Evolutionary conservation across 768 basidiomycete species (phyloP).

Genomic region (Dioszegia hungarica): DNA sequence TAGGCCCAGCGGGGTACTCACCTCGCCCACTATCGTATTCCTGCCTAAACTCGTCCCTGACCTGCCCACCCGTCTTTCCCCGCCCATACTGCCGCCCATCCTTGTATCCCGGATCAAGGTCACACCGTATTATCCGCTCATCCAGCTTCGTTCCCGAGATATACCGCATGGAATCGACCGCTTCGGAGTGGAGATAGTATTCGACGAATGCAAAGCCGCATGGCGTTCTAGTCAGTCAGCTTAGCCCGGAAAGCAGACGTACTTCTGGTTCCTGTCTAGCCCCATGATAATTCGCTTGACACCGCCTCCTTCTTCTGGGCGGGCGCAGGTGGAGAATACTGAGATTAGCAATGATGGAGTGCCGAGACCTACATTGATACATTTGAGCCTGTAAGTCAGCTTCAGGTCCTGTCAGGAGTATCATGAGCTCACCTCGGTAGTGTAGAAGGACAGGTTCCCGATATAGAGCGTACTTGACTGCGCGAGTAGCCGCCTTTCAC

Average conservation of each 20-base stretch:
- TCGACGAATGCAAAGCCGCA: constrained; percentile 51
- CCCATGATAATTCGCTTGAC: constrained; percentile 49
- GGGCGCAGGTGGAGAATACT: constrained; percentile 47
- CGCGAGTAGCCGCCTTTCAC: constrained; percentile 70
- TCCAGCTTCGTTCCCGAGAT: constrained; percentile 98
- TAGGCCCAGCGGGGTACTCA: constrained; percentile 52
- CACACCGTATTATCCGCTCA: constrained; percentile 95
- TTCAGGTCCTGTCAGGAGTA: too few relatives aligned
- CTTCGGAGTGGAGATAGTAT: constrained; percentile 91
- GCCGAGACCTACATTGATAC: constrained; percentile 42
- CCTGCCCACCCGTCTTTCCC: constrained; percentile 86
- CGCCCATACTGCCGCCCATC: constrained; percentile 96
- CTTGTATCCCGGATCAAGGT: constrained; percentile 91
- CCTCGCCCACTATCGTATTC: constrained; percentile 97
- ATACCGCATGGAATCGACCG: constrained; percentile 85
- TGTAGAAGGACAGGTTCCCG: constrained; percentile 51
- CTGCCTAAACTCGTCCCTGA: constrained; percentile 91
- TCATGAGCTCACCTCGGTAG: too few relatives aligned
- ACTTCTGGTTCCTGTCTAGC: constrained; percentile 35
- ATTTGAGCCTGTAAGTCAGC: too few relatives aligned
- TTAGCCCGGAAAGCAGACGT: too few relatives aligned
- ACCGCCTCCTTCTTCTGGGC: constrained; percentile 44
- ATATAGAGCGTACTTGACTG: constrained; percentile 90
- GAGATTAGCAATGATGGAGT: not conserved
- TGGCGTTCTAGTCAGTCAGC: constrained; percentile 37